Evolutionary conservation across 257 asterid species (phyloP).

Genomic region (Coffea canephora): DNA sequence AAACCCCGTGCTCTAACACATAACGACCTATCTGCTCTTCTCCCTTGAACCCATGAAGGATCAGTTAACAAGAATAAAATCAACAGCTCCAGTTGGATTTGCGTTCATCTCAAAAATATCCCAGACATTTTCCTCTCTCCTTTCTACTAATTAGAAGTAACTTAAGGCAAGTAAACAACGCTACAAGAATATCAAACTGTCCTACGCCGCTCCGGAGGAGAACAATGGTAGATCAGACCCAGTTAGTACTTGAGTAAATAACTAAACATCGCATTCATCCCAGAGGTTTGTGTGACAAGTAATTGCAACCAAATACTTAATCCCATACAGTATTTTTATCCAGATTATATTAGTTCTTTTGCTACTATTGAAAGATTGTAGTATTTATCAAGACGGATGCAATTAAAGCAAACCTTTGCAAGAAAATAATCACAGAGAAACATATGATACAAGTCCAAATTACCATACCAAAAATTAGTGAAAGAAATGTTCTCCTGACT

Average conservation of each 20-base stretch:
- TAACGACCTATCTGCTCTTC: neutral
- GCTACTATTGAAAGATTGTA: neutral
- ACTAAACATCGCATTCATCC: neutral
- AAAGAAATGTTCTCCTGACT: neutral
- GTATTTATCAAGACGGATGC: neutral
- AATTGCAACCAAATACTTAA: neutral
- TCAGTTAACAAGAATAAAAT: neutral
- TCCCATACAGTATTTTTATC: no score
- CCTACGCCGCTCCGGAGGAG: no score
- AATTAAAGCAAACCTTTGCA: neutral
- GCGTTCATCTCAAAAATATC: neutral
- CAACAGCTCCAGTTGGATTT: neutral
- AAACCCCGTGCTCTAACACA: neutral
- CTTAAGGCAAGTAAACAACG: neutral
- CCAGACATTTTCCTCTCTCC: neutral
- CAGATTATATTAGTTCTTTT: no score
- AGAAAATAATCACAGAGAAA: neutral
- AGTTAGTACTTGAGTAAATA: no score
- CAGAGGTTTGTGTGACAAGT: neutral
- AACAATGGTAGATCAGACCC: no score
- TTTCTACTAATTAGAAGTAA: neutral
- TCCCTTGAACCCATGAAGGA: neutral
- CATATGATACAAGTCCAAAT: neutral
- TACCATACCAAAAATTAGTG: neutral
- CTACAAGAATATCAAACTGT: neutral